Conservation (phyloP, 495 filamentous ascomycete genomes). For the Penicillium desertorum region DNA sequence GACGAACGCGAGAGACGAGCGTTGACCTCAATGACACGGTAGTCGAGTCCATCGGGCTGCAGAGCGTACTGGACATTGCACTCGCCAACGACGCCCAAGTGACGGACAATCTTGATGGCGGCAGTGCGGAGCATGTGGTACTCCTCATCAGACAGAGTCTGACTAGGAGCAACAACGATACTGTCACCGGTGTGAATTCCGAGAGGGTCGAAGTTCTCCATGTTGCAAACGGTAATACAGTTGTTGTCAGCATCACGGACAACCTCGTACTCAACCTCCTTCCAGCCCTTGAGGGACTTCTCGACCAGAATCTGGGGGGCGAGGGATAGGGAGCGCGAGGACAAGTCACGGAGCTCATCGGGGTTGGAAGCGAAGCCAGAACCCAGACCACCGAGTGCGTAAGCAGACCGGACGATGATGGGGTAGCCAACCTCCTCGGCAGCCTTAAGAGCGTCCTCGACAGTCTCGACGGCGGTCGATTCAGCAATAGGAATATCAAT, state of each 20-base stretch:
- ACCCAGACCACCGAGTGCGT: constrained; percentile 91
- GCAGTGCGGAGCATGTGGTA: constrained; percentile 98
- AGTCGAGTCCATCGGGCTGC: constrained; percentile 91
- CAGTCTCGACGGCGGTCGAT: constrained; percentile 84
- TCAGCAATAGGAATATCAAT: constrained; percentile 97
- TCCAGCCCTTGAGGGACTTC: constrained; percentile 99
- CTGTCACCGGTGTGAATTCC: constrained; percentile 97
- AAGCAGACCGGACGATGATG: constrained; percentile 95
- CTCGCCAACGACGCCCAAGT: constrained; percentile 93
- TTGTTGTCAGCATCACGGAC: constrained; percentile 93
- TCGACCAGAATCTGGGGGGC: constrained; percentile 96
- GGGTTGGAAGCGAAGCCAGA: constrained; percentile 96
- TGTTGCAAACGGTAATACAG: constrained; percentile 99
- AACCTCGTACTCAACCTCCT: constrained; percentile 97
- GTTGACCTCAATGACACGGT: constrained; percentile 98
- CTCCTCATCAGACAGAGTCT: constrained; percentile 94
- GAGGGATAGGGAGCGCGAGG: constrained; percentile 89
- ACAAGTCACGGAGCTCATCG: constrained; percentile 88
- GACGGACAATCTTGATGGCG: constrained; percentile 93
- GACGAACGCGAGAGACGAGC: constrained; percentile 93
- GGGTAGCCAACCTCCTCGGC: constrained; percentile 88
- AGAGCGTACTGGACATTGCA: constrained; percentile 98
- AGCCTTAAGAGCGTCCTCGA: constrained; percentile 87
- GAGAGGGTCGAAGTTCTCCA: constrained; percentile 98
- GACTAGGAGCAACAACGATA: constrained; percentile 92